Evolutionary conservation across 495 filamentous ascomycete genomes (phyloP), one percentile per base, ranked within the genome.

Genomic region (Hypoxylon subgilvum): DNA sequence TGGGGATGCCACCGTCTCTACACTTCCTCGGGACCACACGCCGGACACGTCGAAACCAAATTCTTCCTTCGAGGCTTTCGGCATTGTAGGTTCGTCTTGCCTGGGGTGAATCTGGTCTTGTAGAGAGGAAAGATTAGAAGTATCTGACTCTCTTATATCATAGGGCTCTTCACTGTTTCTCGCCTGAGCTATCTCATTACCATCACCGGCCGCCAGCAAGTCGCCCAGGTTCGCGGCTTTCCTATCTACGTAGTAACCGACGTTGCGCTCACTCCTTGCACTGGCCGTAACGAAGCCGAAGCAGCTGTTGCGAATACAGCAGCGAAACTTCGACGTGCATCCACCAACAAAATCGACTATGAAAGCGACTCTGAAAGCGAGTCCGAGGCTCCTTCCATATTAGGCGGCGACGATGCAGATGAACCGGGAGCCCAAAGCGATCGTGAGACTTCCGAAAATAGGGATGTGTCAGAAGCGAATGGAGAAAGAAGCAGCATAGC

Each of bases 231-330:
- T 42, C 84, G 84, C 46, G 90, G 89, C 12, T 84, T 84, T 39
- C 88, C 92, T 2, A 77, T 97, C 46, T 97, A 96, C 69, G 84
- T 89, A 34, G 80, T 96, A 38, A 90, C 86, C 48, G 89, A 92
- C 58, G 87, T 98, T 23, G 87, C 91, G 1, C 76, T 98, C 18
- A 96, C 95, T 14, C 94, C 94, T 1, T 84, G 92, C 13, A 82
- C 87, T 10, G 94, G 87, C 12, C 86, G 85, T 57, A 67, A 66
- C 32, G 91, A 93, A 17, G 93, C 94, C 4, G 77, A 77, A 56
- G 79, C 79, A 10, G 86, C 90, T 4, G 87, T 97, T 30, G 61
- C 74, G 2, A 81, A 85, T 43, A 88, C 90, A 0, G 80, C 79
- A 9, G 76, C 78, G 22, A 77, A 81, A 38, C 54, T 82, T 19